Conservation (phyloP, 495 filamentous ascomycete species). For the Neurospora intermedia region DNA sequence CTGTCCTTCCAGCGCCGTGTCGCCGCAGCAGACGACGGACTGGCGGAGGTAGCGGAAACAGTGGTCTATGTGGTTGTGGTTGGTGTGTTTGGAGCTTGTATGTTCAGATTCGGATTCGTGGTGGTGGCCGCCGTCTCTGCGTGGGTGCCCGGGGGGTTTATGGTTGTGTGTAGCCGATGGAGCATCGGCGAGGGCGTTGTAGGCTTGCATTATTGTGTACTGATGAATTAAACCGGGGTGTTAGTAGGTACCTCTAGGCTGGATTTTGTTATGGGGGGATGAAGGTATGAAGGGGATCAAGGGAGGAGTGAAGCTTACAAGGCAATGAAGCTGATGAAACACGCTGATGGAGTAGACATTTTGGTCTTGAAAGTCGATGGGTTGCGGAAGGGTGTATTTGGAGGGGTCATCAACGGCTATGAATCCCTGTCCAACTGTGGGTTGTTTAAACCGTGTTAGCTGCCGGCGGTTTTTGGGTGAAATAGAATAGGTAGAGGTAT, state of each 20-base stretch:
- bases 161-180: no score
- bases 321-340: slow-evolving; percentile 6
- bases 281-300: no score
- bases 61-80: slow-evolving; percentile 1
- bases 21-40: neutral
- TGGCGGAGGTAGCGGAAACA: slow-evolving; percentile 8
- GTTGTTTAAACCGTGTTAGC: neutral
- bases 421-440: neutral
- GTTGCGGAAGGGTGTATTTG: neutral
- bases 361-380: neutral
- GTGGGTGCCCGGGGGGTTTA: no score
- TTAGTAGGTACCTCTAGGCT: no score
- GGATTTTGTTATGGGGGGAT: no score
- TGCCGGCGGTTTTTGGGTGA: no score
- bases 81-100: no score
- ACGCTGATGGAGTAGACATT: slow-evolving; percentile 4
- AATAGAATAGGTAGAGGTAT: no score
- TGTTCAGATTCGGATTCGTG: no score
- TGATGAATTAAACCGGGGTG: no score
- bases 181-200: neutral
- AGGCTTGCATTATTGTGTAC: neutral
- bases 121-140: no score
- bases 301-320: slow-evolving; percentile 7
- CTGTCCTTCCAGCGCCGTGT: slow-evolving; percentile 4
- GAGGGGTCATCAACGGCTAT: neutral